These are phyloP conservation scores for Tolypocladium sp. DNA, from an alignment of 2,329 filamentous ascomycete species.

Conservation along the genomic window DNA sequence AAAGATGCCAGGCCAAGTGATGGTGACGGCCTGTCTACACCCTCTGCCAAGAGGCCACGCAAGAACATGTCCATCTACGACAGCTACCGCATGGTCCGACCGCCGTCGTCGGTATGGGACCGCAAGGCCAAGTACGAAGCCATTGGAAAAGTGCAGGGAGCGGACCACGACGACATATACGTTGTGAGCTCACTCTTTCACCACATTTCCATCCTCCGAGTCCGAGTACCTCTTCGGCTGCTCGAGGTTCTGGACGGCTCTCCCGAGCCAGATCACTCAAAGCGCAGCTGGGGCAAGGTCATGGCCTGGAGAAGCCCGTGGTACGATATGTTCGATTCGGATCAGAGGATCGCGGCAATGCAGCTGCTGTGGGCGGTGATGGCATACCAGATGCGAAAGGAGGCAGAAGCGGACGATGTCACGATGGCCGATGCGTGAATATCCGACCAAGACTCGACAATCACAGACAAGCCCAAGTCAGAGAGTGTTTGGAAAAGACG, in stretches of 20 bases:
- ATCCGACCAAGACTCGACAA: background rate
- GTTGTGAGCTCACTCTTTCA: slow-evolving; percentile 53
- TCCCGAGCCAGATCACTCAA: slow-evolving; percentile 19
- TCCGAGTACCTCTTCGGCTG: slow-evolving; percentile 46
- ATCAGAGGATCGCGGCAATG: slow-evolving; percentile 49
- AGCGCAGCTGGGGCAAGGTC: slow-evolving; percentile 40
- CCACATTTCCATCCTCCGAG: slow-evolving; percentile 48
- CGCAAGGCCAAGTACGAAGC: slow-evolving; percentile 47
- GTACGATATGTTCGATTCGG: slow-evolving; percentile 49
- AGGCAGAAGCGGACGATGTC: background rate
- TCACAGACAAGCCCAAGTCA: background rate
- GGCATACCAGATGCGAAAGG: slow-evolving; percentile 48
- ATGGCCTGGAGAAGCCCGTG: slow-evolving; percentile 49
- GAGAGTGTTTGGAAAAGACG: background rate
- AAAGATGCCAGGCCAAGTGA: slow-evolving; percentile 28
- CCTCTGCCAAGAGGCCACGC: slow-evolving; percentile 36
- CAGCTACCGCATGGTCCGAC: slow-evolving; percentile 52
- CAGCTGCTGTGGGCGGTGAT: slow-evolving; percentile 49
- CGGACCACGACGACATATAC: slow-evolving; percentile 50
- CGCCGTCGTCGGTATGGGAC: slow-evolving; percentile 51
- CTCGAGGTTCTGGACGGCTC: slow-evolving; percentile 44
- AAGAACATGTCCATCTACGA: slow-evolving; percentile 52
- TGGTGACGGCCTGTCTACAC: slow-evolving; percentile 12
- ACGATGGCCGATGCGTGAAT: slow-evolving; percentile 2
- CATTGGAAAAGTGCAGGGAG: slow-evolving; percentile 40